These are phyloP conservation scores for Circinella minor DNA, from an alignment of 371 early-diverging fungal species.

Conservation along the genomic window DNA sequence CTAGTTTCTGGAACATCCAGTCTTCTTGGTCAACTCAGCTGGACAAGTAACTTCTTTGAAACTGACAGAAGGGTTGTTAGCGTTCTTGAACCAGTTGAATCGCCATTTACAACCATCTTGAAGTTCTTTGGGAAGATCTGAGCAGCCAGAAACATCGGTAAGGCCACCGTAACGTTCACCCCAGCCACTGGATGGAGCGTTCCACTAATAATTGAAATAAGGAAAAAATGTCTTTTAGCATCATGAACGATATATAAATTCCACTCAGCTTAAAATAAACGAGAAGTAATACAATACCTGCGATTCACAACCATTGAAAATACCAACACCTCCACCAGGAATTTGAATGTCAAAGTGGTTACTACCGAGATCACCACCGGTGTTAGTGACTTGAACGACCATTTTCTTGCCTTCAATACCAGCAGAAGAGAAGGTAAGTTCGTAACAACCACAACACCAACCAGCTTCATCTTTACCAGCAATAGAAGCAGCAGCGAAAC, in stretches of 20 bases:
- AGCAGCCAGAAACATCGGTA: constrained; percentile 29
- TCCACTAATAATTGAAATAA: constrained; percentile 21
- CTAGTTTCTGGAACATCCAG: constrained; percentile 31
- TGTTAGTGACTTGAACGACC: constrained; percentile 56
- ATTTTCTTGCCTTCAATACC: constrained; percentile 43
- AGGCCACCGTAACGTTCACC: constrained; percentile 49
- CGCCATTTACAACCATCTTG: constrained; percentile 48
- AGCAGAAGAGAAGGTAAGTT: constrained; percentile 44
- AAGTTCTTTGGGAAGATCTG: constrained; percentile 36
- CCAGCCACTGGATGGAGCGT: constrained; percentile 42
- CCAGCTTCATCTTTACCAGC: constrained; percentile 32
- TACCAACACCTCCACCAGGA: constrained; percentile 56
- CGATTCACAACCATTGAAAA: constrained; percentile 44
- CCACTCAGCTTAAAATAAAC: not conserved
- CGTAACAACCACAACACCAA: constrained; percentile 54
- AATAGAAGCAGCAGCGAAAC: constrained; percentile 50
- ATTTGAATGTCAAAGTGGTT: constrained; percentile 54
- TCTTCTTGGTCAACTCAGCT: constrained; percentile 29
- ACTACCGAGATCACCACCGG: constrained; percentile 43
- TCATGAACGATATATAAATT: not conserved
- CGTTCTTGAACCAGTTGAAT: constrained; percentile 12
- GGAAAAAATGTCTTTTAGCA: not conserved
- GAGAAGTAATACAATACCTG: constrained; percentile 5
- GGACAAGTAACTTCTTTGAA: constrained; percentile 52
- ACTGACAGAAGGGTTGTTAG: constrained; percentile 44